Percentiles rank a stretch among this genome's conserved stretches.
These are phyloP conservation scores for Magnusiomyces tetraspermus DNA, from an alignment of 1,139 yeast species.

Conservation along the genomic window DNA sequence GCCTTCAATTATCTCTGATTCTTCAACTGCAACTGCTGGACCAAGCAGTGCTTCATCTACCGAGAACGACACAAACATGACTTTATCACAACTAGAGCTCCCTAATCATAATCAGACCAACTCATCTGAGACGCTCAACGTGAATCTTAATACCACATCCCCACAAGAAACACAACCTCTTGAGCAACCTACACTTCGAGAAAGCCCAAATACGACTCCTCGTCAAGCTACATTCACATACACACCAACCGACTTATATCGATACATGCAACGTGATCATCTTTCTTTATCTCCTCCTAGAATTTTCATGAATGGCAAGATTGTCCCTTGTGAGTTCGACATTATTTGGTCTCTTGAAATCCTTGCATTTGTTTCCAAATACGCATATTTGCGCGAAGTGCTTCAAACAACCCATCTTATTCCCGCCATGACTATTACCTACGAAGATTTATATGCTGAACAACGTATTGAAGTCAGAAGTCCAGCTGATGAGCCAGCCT, in stretches of 20 bases:
- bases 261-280: neutral
- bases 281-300: conserved; percentile 30
- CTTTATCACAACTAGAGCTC: no score
- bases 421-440: conserved; percentile 33
- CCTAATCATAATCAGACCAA: no score
- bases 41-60: conserved; percentile 7
- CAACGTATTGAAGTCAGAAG: conserved; percentile 1
- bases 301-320: conserved; percentile 60
- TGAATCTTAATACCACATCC: neutral
- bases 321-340: conserved; percentile 85
- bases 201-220: neutral
- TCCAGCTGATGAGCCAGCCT: conserved; percentile 3
- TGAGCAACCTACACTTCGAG: neutral
- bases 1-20: neutral
- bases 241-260: neutral
- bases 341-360: conserved; percentile 89
- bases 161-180: neutral
- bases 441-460: conserved; percentile 8
- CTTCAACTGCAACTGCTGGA: neutral
- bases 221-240: neutral
- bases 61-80: conserved; percentile 5
- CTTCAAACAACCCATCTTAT: conserved; percentile 63
- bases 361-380: conserved; percentile 85
- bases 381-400: conserved; percentile 64
- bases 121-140: no score